A percentile compares a stretch with the other conserved stretches of the same genome.
These are phyloP conservation scores for Cinnamomum micranthum DNA, from an alignment of 164 flowering plant species.

Conservation along the genomic window DNA sequence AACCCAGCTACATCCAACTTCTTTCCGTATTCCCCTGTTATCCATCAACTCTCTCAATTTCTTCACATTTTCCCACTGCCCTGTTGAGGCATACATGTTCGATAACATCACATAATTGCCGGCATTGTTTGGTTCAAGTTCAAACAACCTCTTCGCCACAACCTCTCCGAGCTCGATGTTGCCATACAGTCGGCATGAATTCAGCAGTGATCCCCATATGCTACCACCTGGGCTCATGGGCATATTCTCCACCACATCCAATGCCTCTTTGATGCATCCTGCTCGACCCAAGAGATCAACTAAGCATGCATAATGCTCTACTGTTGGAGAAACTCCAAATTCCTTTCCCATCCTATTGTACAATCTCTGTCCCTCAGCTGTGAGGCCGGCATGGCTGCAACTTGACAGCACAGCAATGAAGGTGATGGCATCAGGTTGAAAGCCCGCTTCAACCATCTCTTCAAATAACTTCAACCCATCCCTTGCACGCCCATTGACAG, in stretches of 20 bases:
- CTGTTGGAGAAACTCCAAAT: conserved; percentile 24
- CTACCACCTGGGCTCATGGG: conserved; percentile 35
- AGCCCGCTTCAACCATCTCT: conserved; percentile 27
- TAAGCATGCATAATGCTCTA: conserved; percentile 46
- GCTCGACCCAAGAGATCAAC: conserved; percentile 39
- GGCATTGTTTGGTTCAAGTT: conserved; percentile 30
- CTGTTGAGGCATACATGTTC: conserved; percentile 35
- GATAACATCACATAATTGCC: conserved; percentile 38
- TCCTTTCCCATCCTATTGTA: conserved; percentile 32
- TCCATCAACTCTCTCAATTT: conserved; percentile 32
- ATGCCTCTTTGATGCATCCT: conserved; percentile 34
- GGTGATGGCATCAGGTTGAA: conserved; percentile 31
- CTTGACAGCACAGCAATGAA: conserved; percentile 41
- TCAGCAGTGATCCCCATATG: conserved; percentile 46
- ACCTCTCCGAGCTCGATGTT: conserved; percentile 27
- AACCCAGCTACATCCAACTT: conserved; percentile 37
- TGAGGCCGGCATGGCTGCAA: conserved; percentile 38
- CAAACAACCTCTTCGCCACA: conserved; percentile 28
- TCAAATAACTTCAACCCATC: conserved; percentile 30
- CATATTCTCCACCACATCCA: conserved; percentile 24
- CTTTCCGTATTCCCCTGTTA: conserved; percentile 28
- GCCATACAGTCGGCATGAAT: conserved; percentile 28
- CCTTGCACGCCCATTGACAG: conserved; percentile 27
- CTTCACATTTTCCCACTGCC: conserved; percentile 28
- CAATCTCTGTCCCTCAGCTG: conserved; percentile 23